A percentile compares a stretch with the other conserved stretches of the same genome.
phyloP scores from a whole-genome alignment of 805 yeast species.

The Candida saitoana region DNA sequence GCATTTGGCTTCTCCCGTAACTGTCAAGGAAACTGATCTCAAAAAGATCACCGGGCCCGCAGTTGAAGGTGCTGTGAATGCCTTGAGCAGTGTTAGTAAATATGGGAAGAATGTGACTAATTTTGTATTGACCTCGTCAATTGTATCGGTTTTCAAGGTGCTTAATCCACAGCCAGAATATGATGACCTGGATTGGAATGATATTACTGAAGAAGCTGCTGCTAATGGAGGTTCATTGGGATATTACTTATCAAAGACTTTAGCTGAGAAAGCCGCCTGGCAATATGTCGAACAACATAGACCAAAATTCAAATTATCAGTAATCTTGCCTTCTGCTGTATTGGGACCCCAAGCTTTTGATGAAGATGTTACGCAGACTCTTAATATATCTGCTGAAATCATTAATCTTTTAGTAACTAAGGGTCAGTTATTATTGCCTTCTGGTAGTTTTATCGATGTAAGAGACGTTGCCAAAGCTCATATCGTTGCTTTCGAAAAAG shows the following conservation, averaged over 20 bases:
- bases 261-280: slow-evolving; percentile 29
- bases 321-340: slow-evolving; percentile 19
- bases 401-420: slow-evolving; percentile 17
- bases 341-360: slow-evolving; percentile 31
- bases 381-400: slow-evolving; percentile 26
- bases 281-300: slow-evolving; percentile 20
- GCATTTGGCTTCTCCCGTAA: background rate
- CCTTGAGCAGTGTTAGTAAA: slow-evolving; percentile 36
- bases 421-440: slow-evolving; percentile 10
- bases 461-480: slow-evolving; percentile 23
- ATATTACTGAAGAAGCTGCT: slow-evolving; percentile 46
- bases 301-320: slow-evolving; percentile 16
- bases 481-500: slow-evolving; percentile 14
- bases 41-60: no score
- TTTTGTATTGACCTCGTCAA: slow-evolving; percentile 48
- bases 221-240: slow-evolving; percentile 8
- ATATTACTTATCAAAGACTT: slow-evolving; percentile 20
- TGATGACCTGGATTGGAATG: slow-evolving; percentile 48
- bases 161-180: slow-evolving; percentile 26
- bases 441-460: slow-evolving; percentile 18
- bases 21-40: no score
- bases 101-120: slow-evolving; percentile 37
- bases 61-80: slow-evolving; percentile 26
- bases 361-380: slow-evolving; percentile 14
- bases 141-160: slow-evolving; percentile 6